Evolutionary conservation across 306 rosid species (phyloP).

Genomic region (Alnus rubra): DNA sequence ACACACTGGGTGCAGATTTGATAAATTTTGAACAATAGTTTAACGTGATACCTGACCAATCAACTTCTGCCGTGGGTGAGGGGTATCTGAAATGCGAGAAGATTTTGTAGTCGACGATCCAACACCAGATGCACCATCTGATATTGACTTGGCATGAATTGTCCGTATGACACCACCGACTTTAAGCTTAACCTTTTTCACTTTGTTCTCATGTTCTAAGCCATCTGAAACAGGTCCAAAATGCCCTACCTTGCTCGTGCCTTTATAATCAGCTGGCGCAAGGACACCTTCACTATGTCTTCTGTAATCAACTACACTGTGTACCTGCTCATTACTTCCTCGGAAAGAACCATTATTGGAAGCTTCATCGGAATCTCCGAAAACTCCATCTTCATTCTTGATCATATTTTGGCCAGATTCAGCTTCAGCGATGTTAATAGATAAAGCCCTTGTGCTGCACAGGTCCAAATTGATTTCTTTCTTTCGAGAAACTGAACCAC

Average conservation of each 20-base stretch:
- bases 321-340: slow-evolving; percentile 34
- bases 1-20: neutral
- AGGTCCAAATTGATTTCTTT: slow-evolving; percentile 32
- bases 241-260: neutral
- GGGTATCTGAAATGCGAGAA: slow-evolving; percentile 4
- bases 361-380: slow-evolving; percentile 43
- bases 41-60: slow-evolving; percentile 31
- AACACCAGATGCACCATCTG: slow-evolving; percentile 11
- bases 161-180: slow-evolving; percentile 44
- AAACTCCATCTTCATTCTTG: slow-evolving; percentile 32
- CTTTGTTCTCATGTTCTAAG: slow-evolving; percentile 30
- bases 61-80: slow-evolving; percentile 9
- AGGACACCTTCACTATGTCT: slow-evolving; percentile 33
- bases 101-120: slow-evolving; percentile 16
- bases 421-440: slow-evolving; percentile 13
- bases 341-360: slow-evolving; percentile 32
- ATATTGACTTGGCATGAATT: slow-evolving; percentile 28
- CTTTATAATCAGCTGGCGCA: slow-evolving; percentile 37
- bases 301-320: slow-evolving; percentile 25
- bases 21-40: neutral
- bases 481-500: slow-evolving; percentile 21
- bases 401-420: slow-evolving; percentile 26
- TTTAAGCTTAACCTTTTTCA: slow-evolving; percentile 45
- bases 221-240: slow-evolving; percentile 32
- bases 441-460: slow-evolving; percentile 24